Evolutionary conservation across 306 rosid genomes (phyloP).

Genomic region (Trichosanthes truncata): DNA sequence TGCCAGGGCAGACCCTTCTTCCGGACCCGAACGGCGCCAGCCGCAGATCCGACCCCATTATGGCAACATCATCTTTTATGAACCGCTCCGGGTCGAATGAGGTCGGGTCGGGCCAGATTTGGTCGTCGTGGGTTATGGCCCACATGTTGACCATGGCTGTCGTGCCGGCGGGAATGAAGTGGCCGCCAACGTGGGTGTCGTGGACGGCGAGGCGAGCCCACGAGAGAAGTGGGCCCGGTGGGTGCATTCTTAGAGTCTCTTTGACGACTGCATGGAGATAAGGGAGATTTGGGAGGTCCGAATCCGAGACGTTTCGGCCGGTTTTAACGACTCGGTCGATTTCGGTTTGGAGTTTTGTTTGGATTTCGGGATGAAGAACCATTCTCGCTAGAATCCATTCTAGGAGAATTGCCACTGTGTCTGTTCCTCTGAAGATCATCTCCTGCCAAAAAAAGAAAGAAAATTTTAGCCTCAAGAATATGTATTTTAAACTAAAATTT

Average conservation of each 20-base stretch:
- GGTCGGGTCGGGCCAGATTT: conserved; percentile 37
- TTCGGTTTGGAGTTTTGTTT: conserved; percentile 46
- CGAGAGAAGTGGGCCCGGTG: conserved; percentile 73
- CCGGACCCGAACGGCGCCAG: conserved; percentile 78
- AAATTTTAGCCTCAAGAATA: no score
- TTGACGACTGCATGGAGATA: conserved; percentile 62
- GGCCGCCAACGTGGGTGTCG: conserved; percentile 38
- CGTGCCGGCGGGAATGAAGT: conserved; percentile 51
- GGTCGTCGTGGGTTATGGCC: conserved; percentile 52
- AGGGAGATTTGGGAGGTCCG: conserved; percentile 42
- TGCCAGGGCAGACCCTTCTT: conserved; percentile 72
- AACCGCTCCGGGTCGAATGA: conserved; percentile 53
- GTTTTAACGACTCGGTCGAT: conserved; percentile 24
- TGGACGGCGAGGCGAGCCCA: conserved; percentile 75
- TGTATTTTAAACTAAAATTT: no score
- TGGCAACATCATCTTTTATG: conserved; percentile 15
- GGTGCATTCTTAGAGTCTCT: conserved; percentile 60
- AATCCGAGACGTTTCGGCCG: conserved; percentile 18
- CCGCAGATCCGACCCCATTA: conserved; percentile 62
- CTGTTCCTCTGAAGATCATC: conserved; percentile 85
- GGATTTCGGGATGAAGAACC: conserved; percentile 71
- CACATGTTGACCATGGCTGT: conserved; percentile 86
- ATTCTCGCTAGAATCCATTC: conserved; percentile 89
- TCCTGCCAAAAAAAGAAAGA: conserved; percentile 27
- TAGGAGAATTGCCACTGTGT: conserved; percentile 67